Evolutionary conservation across 2,329 filamentous ascomycete genomes (phyloP).

Genomic region (Aspergillus pseudoterreus): DNA sequence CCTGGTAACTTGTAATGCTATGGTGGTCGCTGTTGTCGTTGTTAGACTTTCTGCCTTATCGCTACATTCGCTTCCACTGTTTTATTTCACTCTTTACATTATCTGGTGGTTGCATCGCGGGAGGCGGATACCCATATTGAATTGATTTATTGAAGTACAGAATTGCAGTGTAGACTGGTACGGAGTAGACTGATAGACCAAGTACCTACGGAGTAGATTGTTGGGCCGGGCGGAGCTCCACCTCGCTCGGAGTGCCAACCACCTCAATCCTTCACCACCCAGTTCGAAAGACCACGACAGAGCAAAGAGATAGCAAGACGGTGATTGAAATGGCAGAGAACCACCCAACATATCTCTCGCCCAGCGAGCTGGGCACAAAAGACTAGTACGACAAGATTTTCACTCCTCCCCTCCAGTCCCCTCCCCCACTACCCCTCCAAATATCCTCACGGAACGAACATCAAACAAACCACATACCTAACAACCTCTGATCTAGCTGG

Average conservation of each 20-base stretch:
- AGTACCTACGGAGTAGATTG: not conserved
- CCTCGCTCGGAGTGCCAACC: not conserved
- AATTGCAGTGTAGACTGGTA: not conserved
- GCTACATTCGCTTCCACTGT: conserved; percentile 12
- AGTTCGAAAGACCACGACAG: no score
- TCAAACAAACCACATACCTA: not conserved
- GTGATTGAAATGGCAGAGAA: conserved; percentile 18
- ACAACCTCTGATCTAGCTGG: conserved; percentile 54
- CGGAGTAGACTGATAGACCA: not conserved
- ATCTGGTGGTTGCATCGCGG: conserved; percentile 10
- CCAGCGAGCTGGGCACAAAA: conserved; percentile 80
- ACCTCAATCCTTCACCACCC: not conserved
- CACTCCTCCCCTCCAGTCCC: not conserved
- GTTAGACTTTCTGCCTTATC: not conserved
- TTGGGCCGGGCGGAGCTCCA: not conserved
- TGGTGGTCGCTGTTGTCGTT: conserved; percentile 5
- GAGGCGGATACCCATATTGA: conserved; percentile 15
- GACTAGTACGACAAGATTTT: conserved; percentile 65
- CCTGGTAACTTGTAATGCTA: conserved; percentile 36
- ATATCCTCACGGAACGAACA: not conserved
- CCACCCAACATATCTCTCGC: conserved; percentile 65
- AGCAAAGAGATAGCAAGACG: not conserved
- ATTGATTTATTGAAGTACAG: no score
- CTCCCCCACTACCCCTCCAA: conserved; percentile 1
- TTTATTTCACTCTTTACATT: conserved; percentile 12